Base-by-base conservation (phyloP, 257 asterid species). In the Solanum sejunctum region DNA sequence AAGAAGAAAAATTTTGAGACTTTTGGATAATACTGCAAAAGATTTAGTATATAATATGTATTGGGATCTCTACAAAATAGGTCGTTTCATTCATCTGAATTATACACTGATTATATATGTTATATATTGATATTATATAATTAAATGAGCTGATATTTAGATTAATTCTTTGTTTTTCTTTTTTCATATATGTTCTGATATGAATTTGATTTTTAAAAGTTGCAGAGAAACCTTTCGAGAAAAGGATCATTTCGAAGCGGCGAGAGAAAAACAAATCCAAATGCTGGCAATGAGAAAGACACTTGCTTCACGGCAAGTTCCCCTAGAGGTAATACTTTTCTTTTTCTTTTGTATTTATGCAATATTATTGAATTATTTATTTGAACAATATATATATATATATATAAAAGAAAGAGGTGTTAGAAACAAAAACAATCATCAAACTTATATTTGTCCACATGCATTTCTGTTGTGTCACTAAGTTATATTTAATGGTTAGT, bases 181-280 rank as follows among this genome's bases (percentile, higher is more conserved):
- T 36, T 36, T 36, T 36, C 1, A 36, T 36, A 3, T 36, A 36
- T 36, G 39, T 36, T 57, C 23, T 86, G 45, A 79, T 21, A 72
- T 78, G 80, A 39, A 41, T 82, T 75, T 86, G 73, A 56, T 43
- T 82, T 17, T 1, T 52, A 79, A 80, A 90, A 92, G 92, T 84
- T 93, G 93, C 99, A 94, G 97, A 93, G 95, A 84, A 93, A 84
- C 73, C 93, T 92, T 87, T 91, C 99, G 51, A 92, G 97, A 84
- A 91, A 93, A 87, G 95, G 92, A 86, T 91, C 93, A n/a, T 78
- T 20, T 67, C 90, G 94, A 82, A 87, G 64, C 55, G 88, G 85
- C 72, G 97, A 91, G 26, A 91, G 86, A 89, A 92, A 91, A 85
- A 82, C 81, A 85, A 86, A 71, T 45, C 18, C 83, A 17, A 60